Conservation (phyloP, 2,329 filamentous ascomycete species). For the Verticillium isaacii region DNA sequence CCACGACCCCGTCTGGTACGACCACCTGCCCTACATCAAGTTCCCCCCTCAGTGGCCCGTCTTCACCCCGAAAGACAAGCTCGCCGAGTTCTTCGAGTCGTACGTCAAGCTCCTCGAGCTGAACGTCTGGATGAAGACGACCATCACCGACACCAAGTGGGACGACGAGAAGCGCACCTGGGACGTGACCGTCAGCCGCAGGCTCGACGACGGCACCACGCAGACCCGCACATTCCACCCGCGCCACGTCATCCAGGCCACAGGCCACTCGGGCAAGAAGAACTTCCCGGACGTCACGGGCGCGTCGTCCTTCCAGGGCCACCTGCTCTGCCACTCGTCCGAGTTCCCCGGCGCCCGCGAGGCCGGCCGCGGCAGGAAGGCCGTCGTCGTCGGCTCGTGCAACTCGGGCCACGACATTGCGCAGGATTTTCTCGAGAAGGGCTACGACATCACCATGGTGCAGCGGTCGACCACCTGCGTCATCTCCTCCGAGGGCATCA, state of each 20-base stretch:
- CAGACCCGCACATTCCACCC: slow-evolving; percentile 55
- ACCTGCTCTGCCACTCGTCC: slow-evolving; percentile 51
- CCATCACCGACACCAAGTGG: slow-evolving; percentile 39
- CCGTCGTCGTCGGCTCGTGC: slow-evolving; percentile 62
- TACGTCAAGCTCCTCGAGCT: slow-evolving; percentile 59
- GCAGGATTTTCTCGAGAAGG: slow-evolving; percentile 63
- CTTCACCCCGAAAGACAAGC: slow-evolving; percentile 64
- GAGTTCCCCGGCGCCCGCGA: slow-evolving; percentile 50
- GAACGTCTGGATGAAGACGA: slow-evolving; percentile 56
- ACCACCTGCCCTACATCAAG: slow-evolving; percentile 54
- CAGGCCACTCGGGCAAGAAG: slow-evolving; percentile 64
- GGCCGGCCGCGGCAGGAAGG: slow-evolving; percentile 48
- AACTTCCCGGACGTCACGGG: slow-evolving; percentile 50
- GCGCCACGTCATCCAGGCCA: slow-evolving; percentile 61
- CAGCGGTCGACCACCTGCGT: slow-evolving; percentile 65
- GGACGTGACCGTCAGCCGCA: slow-evolving; percentile 50
- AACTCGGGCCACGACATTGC: slow-evolving; percentile 68
- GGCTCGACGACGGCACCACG: slow-evolving; percentile 32
- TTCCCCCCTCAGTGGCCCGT: slow-evolving; percentile 60
- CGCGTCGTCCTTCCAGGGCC: slow-evolving; percentile 49
- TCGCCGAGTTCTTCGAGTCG: slow-evolving; percentile 58
- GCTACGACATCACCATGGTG: slow-evolving; percentile 64
- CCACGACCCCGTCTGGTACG: slow-evolving; percentile 58
- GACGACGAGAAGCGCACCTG: slow-evolving; percentile 44
- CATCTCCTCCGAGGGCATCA: slow-evolving; percentile 49